phyloP scores from a whole-genome alignment of 768 basidiomycete species.

The Boletus insuetus region DNA sequence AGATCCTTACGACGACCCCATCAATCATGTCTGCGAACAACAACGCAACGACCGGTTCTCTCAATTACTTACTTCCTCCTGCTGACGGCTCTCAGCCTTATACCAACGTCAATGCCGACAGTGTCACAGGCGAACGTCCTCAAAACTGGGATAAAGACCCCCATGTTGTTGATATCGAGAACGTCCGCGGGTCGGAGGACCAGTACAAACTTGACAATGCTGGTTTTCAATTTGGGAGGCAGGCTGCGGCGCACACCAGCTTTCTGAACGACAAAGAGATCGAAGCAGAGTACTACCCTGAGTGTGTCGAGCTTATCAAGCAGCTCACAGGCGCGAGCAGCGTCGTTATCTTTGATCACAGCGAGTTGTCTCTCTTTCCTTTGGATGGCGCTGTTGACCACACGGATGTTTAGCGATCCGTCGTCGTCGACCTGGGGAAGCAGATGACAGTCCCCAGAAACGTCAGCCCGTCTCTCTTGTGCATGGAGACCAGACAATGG shows the following conservation, averaged over 20 bases:
- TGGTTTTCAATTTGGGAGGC: constrained; percentile 35
- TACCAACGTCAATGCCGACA: constrained; percentile 17
- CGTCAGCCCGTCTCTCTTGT: constrained; percentile 43
- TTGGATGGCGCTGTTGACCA: neutral
- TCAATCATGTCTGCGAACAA: constrained; percentile 10
- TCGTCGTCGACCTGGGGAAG: constrained; percentile 37
- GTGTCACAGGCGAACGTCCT: constrained; percentile 1
- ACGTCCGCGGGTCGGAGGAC: constrained; percentile 35
- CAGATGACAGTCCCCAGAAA: constrained; percentile 36
- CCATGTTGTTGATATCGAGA: constrained; percentile 25
- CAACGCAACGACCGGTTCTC: constrained; percentile 13
- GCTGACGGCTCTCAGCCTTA: constrained; percentile 19
- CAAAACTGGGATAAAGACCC: constrained; percentile 25
- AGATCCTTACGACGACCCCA: too few species aligned
- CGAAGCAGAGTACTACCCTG: constrained; percentile 38
- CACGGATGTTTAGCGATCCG: constrained; percentile 37
- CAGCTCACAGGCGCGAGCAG: constrained; percentile 37
- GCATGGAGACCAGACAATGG: constrained; percentile 47
- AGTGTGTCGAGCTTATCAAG: constrained; percentile 39
- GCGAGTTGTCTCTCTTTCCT: constrained; percentile 13
- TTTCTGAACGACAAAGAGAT: constrained; percentile 40
- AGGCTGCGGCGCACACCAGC: constrained; percentile 22
- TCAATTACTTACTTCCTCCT: constrained; percentile 20
- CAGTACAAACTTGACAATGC: constrained; percentile 33
- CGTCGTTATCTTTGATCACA: constrained; percentile 44